A percentile compares a stretch with the other conserved stretches of the same genome.
phyloP scores from a whole-genome alignment of 306 rosid genomes.

The Begonia peltatifolia region DNA sequence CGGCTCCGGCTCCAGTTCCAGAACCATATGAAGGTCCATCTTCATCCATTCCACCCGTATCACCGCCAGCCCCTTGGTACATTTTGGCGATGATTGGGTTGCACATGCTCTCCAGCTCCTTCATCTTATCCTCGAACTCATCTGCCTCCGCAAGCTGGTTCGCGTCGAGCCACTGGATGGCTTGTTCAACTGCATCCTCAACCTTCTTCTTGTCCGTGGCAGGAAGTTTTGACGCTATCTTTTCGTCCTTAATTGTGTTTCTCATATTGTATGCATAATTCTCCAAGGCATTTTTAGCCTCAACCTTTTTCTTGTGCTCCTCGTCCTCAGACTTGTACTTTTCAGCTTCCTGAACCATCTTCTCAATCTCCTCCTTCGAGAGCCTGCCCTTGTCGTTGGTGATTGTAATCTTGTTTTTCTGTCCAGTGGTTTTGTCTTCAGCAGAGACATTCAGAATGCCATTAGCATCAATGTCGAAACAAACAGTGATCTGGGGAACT shows the following conservation, averaged over 20 bases:
- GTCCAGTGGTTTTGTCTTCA: constrained; percentile 25
- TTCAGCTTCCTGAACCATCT: constrained; percentile 28
- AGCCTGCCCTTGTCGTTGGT: constrained; percentile 24
- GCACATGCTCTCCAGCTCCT: constrained; percentile 18
- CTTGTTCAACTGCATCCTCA: constrained; percentile 9
- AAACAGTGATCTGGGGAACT: constrained; percentile 20
- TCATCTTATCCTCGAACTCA: constrained; percentile 19
- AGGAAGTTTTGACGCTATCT: constrained; percentile 9
- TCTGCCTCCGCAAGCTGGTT: constrained; percentile 17
- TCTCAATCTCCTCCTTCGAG: constrained; percentile 22
- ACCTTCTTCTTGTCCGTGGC: constrained; percentile 15
- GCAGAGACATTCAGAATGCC: constrained; percentile 28
- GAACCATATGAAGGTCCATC: constrained; percentile 11
- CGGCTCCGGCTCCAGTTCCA: constrained; percentile 4
- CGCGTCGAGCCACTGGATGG: constrained; percentile 15
- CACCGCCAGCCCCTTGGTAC: constrained; percentile 12
- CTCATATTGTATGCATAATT: constrained; percentile 18
- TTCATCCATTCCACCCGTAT: constrained; percentile 1
- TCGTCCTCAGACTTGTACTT: constrained; percentile 23
- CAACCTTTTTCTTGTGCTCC: constrained; percentile 17
- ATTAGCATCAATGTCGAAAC: constrained; percentile 26
- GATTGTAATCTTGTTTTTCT: constrained; percentile 24
- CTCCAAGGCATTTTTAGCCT: constrained; percentile 17
- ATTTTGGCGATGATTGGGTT: constrained; percentile 19
- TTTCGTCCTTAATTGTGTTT: constrained; percentile 18